Conservation (phyloP, 345 rosid genomes). For the Eucalyptus tenuipes region DNA sequence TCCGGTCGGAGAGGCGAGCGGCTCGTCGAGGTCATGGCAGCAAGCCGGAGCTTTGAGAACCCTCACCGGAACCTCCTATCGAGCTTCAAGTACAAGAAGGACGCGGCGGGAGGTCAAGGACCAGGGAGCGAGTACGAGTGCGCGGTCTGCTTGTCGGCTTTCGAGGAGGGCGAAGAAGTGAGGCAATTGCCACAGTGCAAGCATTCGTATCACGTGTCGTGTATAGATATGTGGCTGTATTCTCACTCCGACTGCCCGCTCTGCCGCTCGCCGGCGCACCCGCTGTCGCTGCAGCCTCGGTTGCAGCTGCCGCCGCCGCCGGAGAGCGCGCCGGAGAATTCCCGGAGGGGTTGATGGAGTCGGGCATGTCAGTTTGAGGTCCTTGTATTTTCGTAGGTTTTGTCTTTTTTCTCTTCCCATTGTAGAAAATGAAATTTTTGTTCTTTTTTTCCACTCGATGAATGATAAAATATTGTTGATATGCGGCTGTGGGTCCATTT, state of each 20-base stretch:
- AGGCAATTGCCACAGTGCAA: conserved; percentile 18
- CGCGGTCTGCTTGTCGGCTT: conserved; percentile 19
- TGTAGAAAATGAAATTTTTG: not conserved
- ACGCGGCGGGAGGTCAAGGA: not conserved
- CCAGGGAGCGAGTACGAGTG: conserved; percentile 7
- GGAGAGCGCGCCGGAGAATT: not conserved
- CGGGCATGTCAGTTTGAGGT: not conserved
- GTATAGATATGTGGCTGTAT: conserved; percentile 32
- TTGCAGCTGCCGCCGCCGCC: not conserved
- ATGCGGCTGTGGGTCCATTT: not conserved
- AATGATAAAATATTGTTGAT: not conserved
- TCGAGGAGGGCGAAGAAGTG: conserved; percentile 26
- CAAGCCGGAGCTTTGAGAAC: conserved; percentile 1
- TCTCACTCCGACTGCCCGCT: conserved; percentile 28
- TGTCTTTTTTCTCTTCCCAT: not conserved
- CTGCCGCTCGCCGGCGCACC: conserved; percentile 8
- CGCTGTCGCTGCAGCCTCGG: not conserved
- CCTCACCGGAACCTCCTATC: not conserved
- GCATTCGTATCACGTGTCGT: conserved; percentile 20
- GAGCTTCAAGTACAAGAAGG: conserved; percentile 27
- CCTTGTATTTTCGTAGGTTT: not conserved
- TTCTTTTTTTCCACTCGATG: not conserved
- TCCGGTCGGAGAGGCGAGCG: not conserved
- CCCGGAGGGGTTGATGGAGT: conserved; percentile 6
- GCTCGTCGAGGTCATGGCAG: not conserved